Base-by-base conservation (phyloP, 2,329 filamentous ascomycete genomes). In the Diaporthe vexans region DNA sequence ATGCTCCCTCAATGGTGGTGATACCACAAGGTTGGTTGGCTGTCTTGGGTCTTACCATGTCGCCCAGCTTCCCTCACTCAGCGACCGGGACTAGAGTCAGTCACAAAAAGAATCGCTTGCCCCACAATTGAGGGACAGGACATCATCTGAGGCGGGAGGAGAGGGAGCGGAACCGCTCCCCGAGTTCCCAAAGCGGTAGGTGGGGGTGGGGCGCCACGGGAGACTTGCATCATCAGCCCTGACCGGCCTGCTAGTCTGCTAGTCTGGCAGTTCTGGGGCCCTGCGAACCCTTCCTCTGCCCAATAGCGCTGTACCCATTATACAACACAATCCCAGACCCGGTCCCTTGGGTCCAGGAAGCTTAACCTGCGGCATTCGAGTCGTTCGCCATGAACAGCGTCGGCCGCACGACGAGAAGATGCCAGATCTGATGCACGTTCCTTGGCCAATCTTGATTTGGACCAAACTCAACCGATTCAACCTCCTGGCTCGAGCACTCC, bases 131-230 rank as follows among this genome's bases (percentile, higher is more conserved):
- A 59, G 29, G 21, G 59, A 46, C 57, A 4, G 19, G n/a, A 26
- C 54, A 35, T 58, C 68, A 59, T 48, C 35, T 40, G 40, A 71
- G 48, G 57, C 51, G 69, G 33, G 48, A 21, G 3, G 43, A 8
- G 10, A 7, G 13, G 21, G 46, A 63, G 46, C 69, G 63, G 63
- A 72, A 52, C 69, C 37, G 7, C 19, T 29, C 52, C 48, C 56
- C 43, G 56, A 51, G 24, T 7, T 54, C 69, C 46, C 46, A 63
- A 72, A 37, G 9, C 10, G 46, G 69, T 24, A 72, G 58, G 69
- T 72, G 69, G 69, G 69, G 69, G 69, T 72, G 57, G 69, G 57
- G 57, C 46, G 43, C 11, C 17, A 17, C n/a, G 56, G 43, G 61
- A 67, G 26, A 67, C 43, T 37, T 67, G 61, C 61, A 67, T 67